These are phyloP conservation scores for Magnolia officinalis DNA, from an alignment of 164 flowering plant species.

Conservation along the genomic window DNA sequence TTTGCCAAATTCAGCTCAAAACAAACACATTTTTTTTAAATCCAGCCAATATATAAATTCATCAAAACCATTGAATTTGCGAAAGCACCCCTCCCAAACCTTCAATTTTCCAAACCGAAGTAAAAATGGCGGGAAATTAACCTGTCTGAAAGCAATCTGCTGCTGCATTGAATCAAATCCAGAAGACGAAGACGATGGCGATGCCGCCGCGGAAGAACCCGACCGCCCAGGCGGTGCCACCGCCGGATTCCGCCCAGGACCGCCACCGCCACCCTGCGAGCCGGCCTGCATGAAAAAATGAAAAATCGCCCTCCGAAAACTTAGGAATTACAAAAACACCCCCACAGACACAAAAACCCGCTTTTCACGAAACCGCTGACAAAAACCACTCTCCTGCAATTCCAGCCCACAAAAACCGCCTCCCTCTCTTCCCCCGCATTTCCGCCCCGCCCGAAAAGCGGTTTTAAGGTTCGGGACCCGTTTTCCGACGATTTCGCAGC, in stretches of 20 bases:
- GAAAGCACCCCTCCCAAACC: not conserved
- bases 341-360: conserved; percentile 8
- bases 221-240: conserved; percentile 31
- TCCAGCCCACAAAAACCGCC: conserved; percentile 12
- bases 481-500: conserved; percentile 12
- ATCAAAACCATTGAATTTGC: not conserved
- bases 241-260: conserved; percentile 54
- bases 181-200: conserved; percentile 79
- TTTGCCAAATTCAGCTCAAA: not conserved
- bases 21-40: not conserved
- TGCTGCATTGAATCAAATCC: conserved; percentile 65
- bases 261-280: conserved; percentile 27
- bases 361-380: not conserved
- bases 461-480: conserved; percentile 6
- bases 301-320: conserved; percentile 4
- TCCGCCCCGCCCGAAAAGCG: conserved; percentile 12
- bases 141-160: conserved; percentile 31
- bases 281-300: conserved; percentile 63
- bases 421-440: conserved; percentile 18
- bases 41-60: not conserved
- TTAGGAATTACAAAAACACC: conserved; percentile 2
- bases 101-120: not conserved
- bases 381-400: not conserved
- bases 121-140: conserved; percentile 6
- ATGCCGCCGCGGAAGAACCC: conserved; percentile 55